A percentile compares a stretch with the other conserved stretches of the same genome.
Evolutionary conservation across 805 yeast species (phyloP).

Genomic region (Metschnikowia arizonensis): DNA sequence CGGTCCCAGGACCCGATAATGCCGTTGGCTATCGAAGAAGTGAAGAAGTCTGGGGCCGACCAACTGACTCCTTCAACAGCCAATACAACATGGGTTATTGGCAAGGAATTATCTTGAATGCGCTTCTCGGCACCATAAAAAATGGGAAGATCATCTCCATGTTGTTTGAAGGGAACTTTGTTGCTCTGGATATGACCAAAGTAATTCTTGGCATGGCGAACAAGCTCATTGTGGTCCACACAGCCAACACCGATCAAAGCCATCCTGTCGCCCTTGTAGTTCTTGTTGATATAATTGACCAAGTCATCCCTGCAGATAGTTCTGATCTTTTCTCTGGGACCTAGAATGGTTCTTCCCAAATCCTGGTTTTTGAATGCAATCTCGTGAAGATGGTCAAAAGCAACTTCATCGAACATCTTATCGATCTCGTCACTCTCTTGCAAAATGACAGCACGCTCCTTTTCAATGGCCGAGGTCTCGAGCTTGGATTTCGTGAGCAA

Average conservation of each 20-base stretch:
- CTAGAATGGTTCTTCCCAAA: slow-evolving; percentile 92
- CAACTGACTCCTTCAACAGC: slow-evolving; percentile 98
- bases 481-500: slow-evolving; percentile 81
- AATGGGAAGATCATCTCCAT: slow-evolving; percentile 67
- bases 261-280: slow-evolving; percentile 96
- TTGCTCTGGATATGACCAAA: slow-evolving; percentile 66
- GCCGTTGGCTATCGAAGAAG: slow-evolving; percentile 94
- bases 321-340: slow-evolving; percentile 85
- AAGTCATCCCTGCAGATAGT: slow-evolving; percentile 75
- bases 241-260: slow-evolving; percentile 97
- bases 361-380: slow-evolving; percentile 89
- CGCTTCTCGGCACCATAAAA: slow-evolving; percentile 86
- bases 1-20: slow-evolving; percentile 98
- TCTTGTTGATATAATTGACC: slow-evolving; percentile 71
- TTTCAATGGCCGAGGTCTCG: slow-evolving; percentile 81
- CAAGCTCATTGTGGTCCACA: slow-evolving; percentile 82
- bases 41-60: slow-evolving; percentile 93
- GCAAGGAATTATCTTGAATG: slow-evolving; percentile 75
- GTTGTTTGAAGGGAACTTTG: slow-evolving; percentile 69
- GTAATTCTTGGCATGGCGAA: slow-evolving; percentile 65
- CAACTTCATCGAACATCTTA: slow-evolving; percentile 97
- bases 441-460: slow-evolving; percentile 93
- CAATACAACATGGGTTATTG: slow-evolving; percentile 85
- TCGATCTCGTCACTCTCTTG: slow-evolving; percentile 98
- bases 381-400: slow-evolving; percentile 93